These are phyloP conservation scores for Ogataea parapolymorpha DNA, from an alignment of 805 yeast species.

Conservation along the genomic window DNA sequence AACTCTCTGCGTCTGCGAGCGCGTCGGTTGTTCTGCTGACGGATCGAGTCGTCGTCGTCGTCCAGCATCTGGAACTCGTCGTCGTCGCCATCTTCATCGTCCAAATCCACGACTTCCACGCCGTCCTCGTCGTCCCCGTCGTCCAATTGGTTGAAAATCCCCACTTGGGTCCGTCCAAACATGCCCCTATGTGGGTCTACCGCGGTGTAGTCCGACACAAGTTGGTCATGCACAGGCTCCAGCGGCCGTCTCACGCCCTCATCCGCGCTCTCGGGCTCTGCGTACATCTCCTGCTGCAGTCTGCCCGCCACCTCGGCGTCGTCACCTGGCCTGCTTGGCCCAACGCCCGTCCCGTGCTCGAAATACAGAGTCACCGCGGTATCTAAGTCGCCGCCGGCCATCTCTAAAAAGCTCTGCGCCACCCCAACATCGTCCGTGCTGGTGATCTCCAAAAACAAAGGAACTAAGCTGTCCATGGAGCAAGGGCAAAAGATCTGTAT, in stretches of 20 bases:
- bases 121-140: constrained; percentile 29
- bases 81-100: constrained; percentile 32
- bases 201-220: constrained; percentile 26
- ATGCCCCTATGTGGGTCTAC: constrained; percentile 36
- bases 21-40: constrained; percentile 32
- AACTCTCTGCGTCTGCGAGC: constrained; percentile 27
- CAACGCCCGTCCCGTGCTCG: constrained; percentile 53
- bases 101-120: constrained; percentile 5
- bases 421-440: constrained; percentile 61
- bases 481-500: constrained; percentile 7
- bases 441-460: constrained; percentile 81
- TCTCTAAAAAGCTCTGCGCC: constrained; percentile 75
- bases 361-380: constrained; percentile 80
- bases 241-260: constrained; percentile 71
- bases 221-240: constrained; percentile 71
- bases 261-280: constrained; percentile 33
- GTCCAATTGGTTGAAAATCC: constrained; percentile 56
- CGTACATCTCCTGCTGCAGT: constrained; percentile 62
- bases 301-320: constrained; percentile 57
- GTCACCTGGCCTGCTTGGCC: constrained; percentile 13
- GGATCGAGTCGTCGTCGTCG: constrained; percentile 37
- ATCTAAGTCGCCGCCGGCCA: constrained; percentile 75
- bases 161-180: constrained; percentile 46
- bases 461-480: constrained; percentile 43
- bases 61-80: constrained; percentile 37